Evolutionary conservation across 2,329 filamentous ascomycete species (phyloP), one percentile per base, ranked within the genome.

Genomic region (Diplodia intermedia): DNA sequence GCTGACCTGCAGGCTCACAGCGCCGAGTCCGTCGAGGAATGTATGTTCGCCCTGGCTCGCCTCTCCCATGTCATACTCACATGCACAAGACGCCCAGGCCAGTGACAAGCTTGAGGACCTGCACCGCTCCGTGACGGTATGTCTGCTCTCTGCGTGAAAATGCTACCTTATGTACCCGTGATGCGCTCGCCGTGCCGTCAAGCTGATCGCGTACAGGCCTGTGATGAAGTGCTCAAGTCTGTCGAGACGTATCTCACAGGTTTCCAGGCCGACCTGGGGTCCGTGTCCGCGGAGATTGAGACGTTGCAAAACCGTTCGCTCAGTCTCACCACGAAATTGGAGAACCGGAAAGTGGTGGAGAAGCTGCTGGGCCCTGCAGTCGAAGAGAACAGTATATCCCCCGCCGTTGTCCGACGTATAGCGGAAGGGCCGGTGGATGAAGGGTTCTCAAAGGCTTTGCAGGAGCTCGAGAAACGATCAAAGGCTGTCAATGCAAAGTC

Each of bases 251-350:
- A 97, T 77, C 85, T 99, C 65, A 91, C 91, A 47, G 94, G 90
- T 78, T 99, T 99, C 76, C 93, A 96, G 76, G 91, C 93, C 69
- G 96, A 99, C 78, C 87, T 99, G 12, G 94, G 93, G 9, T 88
- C 89, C 15, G 95, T 99, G 14, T 97, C 95, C 1, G 90, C 93
- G 7, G 95, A 99, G 77, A 99, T 99, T 63, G 95, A 99, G 80
- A 93, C 90, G 2, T 82, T 99, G 50, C 95, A 99, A 80, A 89
- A 90, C 63, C 89, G 95, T 56, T 99, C 95, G 0, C 87, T 90
- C 12, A 89, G 90, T 8, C 81, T 99, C 69, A 97, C 93, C 73
- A 88, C 91, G 43, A 90, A 93, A 74, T 83, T 99, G 36, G 91
- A 97, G 72, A 97, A 97, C 75, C 87, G 96, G 43, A 94, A 91